Evolutionary conservation across 2,329 filamentous ascomycete species (phyloP), one percentile per base, ranked within the genome.

Genomic region (Davidsoniella australis): DNA sequence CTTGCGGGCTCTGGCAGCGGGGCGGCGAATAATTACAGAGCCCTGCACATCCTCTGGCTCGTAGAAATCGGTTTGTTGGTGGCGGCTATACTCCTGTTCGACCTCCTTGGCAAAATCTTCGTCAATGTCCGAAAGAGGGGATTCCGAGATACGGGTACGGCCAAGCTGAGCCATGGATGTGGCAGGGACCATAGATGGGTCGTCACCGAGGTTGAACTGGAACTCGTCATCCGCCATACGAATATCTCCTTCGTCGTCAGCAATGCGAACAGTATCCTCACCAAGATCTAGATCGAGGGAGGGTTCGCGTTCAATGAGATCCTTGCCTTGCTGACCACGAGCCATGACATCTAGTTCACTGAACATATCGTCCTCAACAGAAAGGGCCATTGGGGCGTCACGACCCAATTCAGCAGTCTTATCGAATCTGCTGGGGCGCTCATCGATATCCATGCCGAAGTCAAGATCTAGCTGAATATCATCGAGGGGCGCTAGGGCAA

Each of bases 401-500:
- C 89, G 83, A 59, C 89, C 91, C 57, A 86, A 72, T 79, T 98
- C 91, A 20, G 18, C 41, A 58, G 80, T 91, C 53, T 67, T 66
- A 53, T 76, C 73, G 54, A 65, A 61, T 55, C 64, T 61, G 52
- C 56, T 61, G 17, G 65, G 73, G 33, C 73, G 76, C 53, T 86
- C 73, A 56, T 86, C 81, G 33, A 86, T 68, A 56, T 78, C 80
- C 54, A 91, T 70, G 56, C 82, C 82, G 56, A 88, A 79, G 57
- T 86, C 82, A 49, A 89, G 67, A 55, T 84, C 75, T 24, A 86
- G 70, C 49, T 82, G 82, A 48, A 86, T 70, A 58, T 85, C 82
- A 55, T 75, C 79, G 64, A 71, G 68, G 49, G 71, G 68, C 5
- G 68, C 71, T 48, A 79, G 64, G 17, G 66, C 71, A 52, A 70